phyloP scores from a whole-genome alignment of 495 filamentous ascomycete species.

The Penicillium verhagenii region DNA sequence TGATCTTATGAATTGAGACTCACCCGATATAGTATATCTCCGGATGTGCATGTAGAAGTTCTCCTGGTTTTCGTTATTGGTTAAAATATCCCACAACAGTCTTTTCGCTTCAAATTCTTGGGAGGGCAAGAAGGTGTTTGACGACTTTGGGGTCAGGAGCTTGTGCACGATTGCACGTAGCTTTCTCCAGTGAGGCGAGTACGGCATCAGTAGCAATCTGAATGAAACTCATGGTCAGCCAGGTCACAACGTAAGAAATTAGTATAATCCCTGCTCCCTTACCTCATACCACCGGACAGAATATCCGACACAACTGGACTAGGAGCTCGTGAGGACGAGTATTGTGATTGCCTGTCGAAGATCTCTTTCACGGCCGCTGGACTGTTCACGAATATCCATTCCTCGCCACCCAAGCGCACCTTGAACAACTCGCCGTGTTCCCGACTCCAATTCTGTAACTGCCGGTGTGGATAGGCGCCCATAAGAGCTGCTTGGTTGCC shows the following conservation, averaged over 20 bases:
- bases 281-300: neutral
- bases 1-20: neutral
- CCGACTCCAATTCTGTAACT: neutral
- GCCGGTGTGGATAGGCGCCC: neutral
- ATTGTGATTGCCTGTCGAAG: conserved; percentile 34
- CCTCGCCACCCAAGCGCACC: conserved; percentile 37
- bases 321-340: conserved; percentile 28
- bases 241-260: no score
- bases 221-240: no score
- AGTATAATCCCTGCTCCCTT: no score
- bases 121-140: neutral
- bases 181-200: neutral
- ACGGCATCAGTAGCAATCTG: neutral
- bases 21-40: neutral
- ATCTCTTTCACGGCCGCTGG: conserved; percentile 40
- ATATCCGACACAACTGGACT: conserved; percentile 23
- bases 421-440: neutral
- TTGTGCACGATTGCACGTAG: neutral
- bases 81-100: neutral
- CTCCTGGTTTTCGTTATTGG: neutral
- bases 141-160: neutral
- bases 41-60: neutral
- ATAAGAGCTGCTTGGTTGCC: no score
- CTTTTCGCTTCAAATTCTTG: neutral
- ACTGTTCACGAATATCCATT: conserved; percentile 42